These are phyloP conservation scores for Ceratocystis destructans DNA, from an alignment of 2,329 filamentous ascomycete genomes.

Conservation along the genomic window DNA sequence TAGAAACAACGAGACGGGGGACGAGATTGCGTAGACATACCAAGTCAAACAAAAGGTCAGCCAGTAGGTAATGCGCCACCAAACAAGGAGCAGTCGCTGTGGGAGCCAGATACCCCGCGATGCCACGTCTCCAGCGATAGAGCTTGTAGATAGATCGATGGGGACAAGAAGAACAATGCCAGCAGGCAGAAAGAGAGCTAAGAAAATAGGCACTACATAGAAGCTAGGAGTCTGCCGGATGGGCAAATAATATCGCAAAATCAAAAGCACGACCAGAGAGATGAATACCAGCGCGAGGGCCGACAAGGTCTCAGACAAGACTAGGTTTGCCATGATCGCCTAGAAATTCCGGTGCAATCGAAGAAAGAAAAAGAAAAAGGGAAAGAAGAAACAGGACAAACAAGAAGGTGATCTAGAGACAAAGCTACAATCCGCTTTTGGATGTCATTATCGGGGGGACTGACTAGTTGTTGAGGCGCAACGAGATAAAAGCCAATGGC, in stretches of 20 bases:
- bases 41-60: constrained; percentile 89
- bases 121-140: constrained; percentile 54
- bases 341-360: neutral
- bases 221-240: constrained; percentile 82
- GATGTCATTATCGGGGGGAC: neutral
- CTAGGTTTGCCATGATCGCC: constrained; percentile 25
- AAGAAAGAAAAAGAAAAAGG: neutral
- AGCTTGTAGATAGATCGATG: constrained; percentile 84
- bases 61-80: constrained; percentile 96
- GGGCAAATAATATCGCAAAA: constrained; percentile 80
- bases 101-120: constrained; percentile 79
- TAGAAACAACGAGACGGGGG: neutral
- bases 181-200: constrained; percentile 84
- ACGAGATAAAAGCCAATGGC: neutral
- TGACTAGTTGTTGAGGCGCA: neutral
- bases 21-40: constrained; percentile 34
- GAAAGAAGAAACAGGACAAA: neutral
- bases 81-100: constrained; percentile 61
- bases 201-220: constrained; percentile 81
- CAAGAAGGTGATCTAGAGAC: neutral
- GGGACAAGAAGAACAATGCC: constrained; percentile 86
- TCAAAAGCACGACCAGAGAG: constrained; percentile 62
- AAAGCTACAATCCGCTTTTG: neutral
- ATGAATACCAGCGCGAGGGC: constrained; percentile 58
- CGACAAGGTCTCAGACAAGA: constrained; percentile 70